Percentiles rank a stretch among this genome's conserved stretches.
These are phyloP conservation scores for Cryptosporidium bovis DNA, from an alignment of 169 alveolate species.

Conservation along the genomic window DNA sequence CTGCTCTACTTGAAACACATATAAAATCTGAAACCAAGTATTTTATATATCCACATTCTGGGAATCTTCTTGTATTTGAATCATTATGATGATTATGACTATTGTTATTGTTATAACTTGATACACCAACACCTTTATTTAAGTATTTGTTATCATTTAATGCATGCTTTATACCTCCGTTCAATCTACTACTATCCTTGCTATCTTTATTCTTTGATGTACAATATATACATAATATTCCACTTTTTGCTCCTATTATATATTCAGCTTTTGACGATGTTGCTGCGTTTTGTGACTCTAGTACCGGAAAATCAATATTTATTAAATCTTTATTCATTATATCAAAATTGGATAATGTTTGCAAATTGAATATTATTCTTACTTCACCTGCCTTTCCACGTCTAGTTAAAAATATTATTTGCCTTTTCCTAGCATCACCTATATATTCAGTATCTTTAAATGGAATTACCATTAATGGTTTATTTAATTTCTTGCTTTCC, in stretches of 20 bases:
- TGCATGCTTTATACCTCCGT: background rate
- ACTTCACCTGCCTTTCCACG: constrained; percentile 75
- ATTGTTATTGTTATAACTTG: background rate
- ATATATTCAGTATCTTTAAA: constrained; percentile 69
- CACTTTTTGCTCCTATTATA: constrained; percentile 56
- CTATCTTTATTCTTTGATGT: constrained; percentile 30
- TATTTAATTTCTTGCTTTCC: constrained; percentile 22
- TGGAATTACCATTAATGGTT: constrained; percentile 50
- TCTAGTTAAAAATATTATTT: constrained; percentile 56
- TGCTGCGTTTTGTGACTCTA: constrained; percentile 37
- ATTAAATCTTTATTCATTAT: constrained; percentile 44
- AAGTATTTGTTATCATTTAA: constrained; percentile 16
- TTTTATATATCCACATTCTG: constrained; percentile 64
- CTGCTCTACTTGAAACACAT: constrained; percentile 73
- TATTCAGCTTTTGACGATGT: constrained; percentile 70
- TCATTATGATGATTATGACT: constrained; percentile 10
- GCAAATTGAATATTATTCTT: constrained; percentile 43
- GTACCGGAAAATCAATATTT: constrained; percentile 59
- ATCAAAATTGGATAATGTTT: constrained; percentile 66
- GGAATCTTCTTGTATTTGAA: constrained; percentile 27
- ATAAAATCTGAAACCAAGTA: constrained; percentile 33
- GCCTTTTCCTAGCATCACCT: constrained; percentile 63
- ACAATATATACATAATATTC: constrained; percentile 47
- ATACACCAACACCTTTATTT: constrained; percentile 26
- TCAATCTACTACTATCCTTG: background rate